Evolutionary conservation across 352 stramenopile genomes (phyloP).

Genomic region (Globisporangium paddicum): DNA sequence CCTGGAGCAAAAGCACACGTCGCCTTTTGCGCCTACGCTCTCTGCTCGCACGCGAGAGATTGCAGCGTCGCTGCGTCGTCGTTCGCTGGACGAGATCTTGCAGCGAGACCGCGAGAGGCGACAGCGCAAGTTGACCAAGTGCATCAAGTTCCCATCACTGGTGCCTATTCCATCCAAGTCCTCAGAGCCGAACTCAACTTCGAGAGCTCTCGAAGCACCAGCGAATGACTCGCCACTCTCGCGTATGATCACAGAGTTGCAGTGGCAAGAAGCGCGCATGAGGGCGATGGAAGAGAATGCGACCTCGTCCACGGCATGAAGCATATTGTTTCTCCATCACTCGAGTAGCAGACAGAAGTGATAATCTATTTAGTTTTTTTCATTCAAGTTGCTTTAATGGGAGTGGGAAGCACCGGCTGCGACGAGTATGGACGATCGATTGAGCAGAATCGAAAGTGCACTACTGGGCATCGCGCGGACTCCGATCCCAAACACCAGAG

Average conservation of each 20-base stretch:
- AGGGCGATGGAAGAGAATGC: not conserved
- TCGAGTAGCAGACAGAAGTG: too few species aligned
- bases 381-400: slow-evolving; percentile 25
- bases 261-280: not conserved
- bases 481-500: slow-evolving; percentile 19
- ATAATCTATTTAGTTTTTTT: slow-evolving; percentile 37
- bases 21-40: slow-evolving; percentile 22
- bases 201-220: not conserved
- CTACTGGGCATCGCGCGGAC: slow-evolving; percentile 10
- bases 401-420: slow-evolving; percentile 14
- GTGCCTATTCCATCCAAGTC: not conserved
- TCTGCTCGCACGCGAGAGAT: slow-evolving; percentile 25
- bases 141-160: not conserved
- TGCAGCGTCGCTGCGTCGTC: slow-evolving; percentile 12
- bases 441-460: slow-evolving; percentile 39
- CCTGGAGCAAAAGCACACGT: slow-evolving; percentile 12
- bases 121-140: not conserved
- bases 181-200: not conserved
- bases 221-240: not conserved
- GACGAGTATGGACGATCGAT: slow-evolving; percentile 35
- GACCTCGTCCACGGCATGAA: not conserved
- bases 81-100: slow-evolving; percentile 11
- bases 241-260: not conserved
- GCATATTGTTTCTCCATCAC: too few species aligned
- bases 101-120: slow-evolving; percentile 10